These are phyloP conservation scores for Teratosphaeria epicoccoides DNA, from an alignment of 2,329 filamentous ascomycete species.

Conservation along the genomic window DNA sequence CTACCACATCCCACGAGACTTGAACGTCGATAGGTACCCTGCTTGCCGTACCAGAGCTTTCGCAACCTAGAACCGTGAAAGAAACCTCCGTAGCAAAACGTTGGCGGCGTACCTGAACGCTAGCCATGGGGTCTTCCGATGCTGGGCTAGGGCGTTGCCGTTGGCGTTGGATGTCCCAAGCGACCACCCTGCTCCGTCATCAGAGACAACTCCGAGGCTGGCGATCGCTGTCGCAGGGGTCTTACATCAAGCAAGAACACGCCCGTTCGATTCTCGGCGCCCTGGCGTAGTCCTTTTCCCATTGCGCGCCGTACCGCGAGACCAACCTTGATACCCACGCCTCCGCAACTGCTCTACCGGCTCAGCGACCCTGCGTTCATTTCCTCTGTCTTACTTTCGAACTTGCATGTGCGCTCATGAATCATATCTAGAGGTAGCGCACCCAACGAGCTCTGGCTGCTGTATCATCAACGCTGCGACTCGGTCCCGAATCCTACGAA, in stretches of 20 bases:
- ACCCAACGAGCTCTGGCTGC: conserved; percentile 1
- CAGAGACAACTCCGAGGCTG: conserved; percentile 2
- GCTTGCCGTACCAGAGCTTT: conserved; percentile 2
- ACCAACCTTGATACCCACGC: conserved; percentile 7
- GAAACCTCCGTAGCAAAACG: not conserved
- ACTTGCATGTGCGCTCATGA: conserved; percentile 5
- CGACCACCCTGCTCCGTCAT: not conserved
- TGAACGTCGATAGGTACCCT: not conserved
- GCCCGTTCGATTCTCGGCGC: conserved; percentile 2
- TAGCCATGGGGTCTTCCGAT: not conserved
- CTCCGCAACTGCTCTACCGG: conserved; percentile 8
- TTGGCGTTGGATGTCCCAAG: not conserved
- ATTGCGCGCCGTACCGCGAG: conserved; percentile 6
- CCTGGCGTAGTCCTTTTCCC: conserved; percentile 1
- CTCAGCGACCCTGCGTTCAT: conserved; percentile 4
- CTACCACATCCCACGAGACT: not conserved
- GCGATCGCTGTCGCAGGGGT: conserved; percentile 5
- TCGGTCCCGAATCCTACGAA: conserved; percentile 2
- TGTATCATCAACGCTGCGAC: conserved; percentile 6
- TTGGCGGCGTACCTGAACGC: not conserved
- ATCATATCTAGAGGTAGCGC: not conserved
- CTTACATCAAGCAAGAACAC: conserved; percentile 1
- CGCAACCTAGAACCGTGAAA: not conserved
- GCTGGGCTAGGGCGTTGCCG: not conserved
- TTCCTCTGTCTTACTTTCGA: not conserved